These are phyloP conservation scores for Esteya vermicola DNA, from an alignment of 2,329 filamentous ascomycete genomes.

Conservation along the genomic window DNA sequence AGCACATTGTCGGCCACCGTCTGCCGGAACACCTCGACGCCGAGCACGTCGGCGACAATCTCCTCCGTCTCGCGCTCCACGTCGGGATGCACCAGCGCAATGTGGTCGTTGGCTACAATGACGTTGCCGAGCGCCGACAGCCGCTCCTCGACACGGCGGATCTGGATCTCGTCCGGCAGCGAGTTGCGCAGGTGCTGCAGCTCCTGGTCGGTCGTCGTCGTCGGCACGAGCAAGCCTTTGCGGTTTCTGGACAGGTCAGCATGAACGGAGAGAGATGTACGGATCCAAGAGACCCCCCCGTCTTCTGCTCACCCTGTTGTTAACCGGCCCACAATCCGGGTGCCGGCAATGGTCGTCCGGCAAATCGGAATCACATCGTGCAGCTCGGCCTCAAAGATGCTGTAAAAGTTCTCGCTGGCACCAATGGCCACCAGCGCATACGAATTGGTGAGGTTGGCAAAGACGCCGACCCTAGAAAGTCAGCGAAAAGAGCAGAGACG, in stretches of 20 bases:
- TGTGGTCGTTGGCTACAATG: constrained; percentile 92
- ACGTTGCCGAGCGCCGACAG: constrained; percentile 93
- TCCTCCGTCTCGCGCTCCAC: constrained; percentile 96
- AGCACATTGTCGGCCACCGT: constrained; percentile 96
- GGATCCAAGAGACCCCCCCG: not conserved
- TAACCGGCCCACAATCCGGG: constrained; percentile 86
- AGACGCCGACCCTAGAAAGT: constrained; percentile 98
- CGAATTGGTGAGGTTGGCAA: constrained; percentile 90
- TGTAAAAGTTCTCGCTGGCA: constrained; percentile 98
- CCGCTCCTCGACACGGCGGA: constrained; percentile 95
- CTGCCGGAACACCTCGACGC: constrained; percentile 82
- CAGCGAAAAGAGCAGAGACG: too few species aligned
- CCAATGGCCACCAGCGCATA: constrained; percentile 91
- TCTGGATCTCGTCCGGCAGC: constrained; percentile 80
- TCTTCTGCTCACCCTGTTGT: constrained; percentile 66
- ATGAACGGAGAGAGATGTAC: not conserved
- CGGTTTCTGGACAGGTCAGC: constrained; percentile 54
- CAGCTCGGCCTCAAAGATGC: constrained; percentile 93
- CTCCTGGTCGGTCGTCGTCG: constrained; percentile 93
- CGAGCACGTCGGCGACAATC: constrained; percentile 88
- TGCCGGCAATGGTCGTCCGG: constrained; percentile 91
- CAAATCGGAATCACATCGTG: constrained; percentile 96
- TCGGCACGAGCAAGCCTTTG: constrained; percentile 91
- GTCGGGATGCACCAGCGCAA: constrained; percentile 90
- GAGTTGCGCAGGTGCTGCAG: constrained; percentile 93